Conservation (phyloP, 805 yeast species). For the Teunomyces barrocoloradensis region DNA sequence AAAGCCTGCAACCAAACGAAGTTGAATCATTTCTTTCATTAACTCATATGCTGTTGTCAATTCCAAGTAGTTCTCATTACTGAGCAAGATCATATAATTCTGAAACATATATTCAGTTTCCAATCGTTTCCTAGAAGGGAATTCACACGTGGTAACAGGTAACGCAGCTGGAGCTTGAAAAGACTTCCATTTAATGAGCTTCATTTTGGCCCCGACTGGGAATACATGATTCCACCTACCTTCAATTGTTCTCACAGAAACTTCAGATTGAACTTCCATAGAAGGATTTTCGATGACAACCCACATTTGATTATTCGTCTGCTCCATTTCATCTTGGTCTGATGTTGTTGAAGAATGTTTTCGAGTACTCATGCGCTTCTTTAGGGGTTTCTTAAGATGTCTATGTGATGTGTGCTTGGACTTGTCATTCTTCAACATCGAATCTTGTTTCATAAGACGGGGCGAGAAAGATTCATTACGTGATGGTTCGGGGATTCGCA, state of each 20-base stretch:
- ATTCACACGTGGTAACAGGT: slow-evolving; percentile 76
- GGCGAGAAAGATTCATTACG: not conserved
- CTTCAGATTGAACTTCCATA: slow-evolving; percentile 53
- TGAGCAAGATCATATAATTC: slow-evolving; percentile 74
- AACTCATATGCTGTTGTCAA: slow-evolving; percentile 55
- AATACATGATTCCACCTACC: slow-evolving; percentile 93
- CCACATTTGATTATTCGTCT: slow-evolving; percentile 24
- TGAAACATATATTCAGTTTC: slow-evolving; percentile 73
- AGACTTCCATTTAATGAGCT: slow-evolving; percentile 87
- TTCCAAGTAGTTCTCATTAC: slow-evolving; percentile 52
- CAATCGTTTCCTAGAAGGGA: slow-evolving; percentile 70
- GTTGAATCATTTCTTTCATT: slow-evolving; percentile 81
- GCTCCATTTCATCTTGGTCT: slow-evolving; percentile 1
- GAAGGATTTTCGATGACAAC: slow-evolving; percentile 65
- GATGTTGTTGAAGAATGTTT: not conserved
- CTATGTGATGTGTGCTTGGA: not conserved
- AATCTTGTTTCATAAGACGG: not conserved
- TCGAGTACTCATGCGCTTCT: not conserved
- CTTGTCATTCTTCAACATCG: not conserved
- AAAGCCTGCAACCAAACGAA: slow-evolving; percentile 81
- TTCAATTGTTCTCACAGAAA: slow-evolving; percentile 47
- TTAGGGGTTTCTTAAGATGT: not conserved
- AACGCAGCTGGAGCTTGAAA: slow-evolving; percentile 90
- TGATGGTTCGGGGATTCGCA: not conserved
- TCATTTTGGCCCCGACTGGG: slow-evolving; percentile 65